Evolutionary conservation across 1,284 basidiomycete species (phyloP), one percentile per base, ranked within the genome.

Genomic region (Tylopilus sp.): DNA sequence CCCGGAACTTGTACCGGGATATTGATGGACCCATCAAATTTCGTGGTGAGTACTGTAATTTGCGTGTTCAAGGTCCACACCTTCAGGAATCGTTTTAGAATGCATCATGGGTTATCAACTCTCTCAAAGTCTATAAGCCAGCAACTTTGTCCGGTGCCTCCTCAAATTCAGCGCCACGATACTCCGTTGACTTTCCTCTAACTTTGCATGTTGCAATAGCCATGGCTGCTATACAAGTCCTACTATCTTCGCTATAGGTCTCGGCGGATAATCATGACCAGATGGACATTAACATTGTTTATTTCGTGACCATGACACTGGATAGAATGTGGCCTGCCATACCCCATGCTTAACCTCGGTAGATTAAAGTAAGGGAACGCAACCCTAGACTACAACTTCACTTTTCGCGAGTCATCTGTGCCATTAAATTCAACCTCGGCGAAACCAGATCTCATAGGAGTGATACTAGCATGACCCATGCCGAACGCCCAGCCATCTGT

Each of bases 401-500:
- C 72, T 66, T 79, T 82, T 78, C 77, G 84, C 35, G 24, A 49
- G 17, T 39, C 6, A 5, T 54, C 52, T 20, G 43, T 42, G 14
- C 73, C 71, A 48, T 17, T 51, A 17, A 48, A 57, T 32, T 57
- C 63, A 14, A 82, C 82, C 63, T 91, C 87, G 15, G 81, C 88
- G 64, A 92, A 92, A 46, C 79, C 76, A 3, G 90, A 84, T 48
- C 82, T 76, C 52, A 93, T 68, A 3, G 91, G 87, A 24, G 88
- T 91, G 3, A 93, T 82, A 57, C 86, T 89, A 22, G 81, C 84
- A 61, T 75, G 81, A 10, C 85, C 87, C 53, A 83, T 74, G 57
- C 77, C 73, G 25, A 93, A 74, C 20, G 88, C 90, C 86, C 88
- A 94, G 0, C 82, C 84, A 71, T 96, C 94, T 10, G 88, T 85